Conservation (phyloP, 345 rosid species). For the Gynandropsis gynandra region DNA sequence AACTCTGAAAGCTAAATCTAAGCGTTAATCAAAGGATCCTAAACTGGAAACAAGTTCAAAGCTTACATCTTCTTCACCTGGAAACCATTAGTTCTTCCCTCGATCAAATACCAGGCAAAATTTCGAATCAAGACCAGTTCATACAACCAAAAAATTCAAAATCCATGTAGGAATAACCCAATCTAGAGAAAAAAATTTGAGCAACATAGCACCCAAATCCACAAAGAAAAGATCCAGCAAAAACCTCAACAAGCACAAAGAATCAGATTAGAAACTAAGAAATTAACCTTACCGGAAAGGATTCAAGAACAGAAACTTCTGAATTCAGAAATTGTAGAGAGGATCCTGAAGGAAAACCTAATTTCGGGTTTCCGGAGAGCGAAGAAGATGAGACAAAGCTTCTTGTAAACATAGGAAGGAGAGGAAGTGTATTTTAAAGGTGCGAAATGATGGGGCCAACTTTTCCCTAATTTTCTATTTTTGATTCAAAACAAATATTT, state of each 20-base stretch:
- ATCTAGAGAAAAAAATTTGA: too few species aligned
- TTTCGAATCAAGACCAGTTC: slow-evolving; percentile 7
- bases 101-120: background rate
- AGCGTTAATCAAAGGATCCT: slow-evolving; percentile 1
- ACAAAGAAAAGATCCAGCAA: background rate
- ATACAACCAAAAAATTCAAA: background rate
- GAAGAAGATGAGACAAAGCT: slow-evolving; percentile 25
- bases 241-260: background rate
- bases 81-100: background rate
- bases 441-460: too few species aligned
- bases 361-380: slow-evolving; percentile 22
- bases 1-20: background rate
- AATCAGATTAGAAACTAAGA: background rate
- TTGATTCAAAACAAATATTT: too few species aligned
- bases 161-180: background rate
- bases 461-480: too few species aligned
- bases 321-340: background rate
- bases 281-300: slow-evolving; percentile 10
- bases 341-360: slow-evolving; percentile 20
- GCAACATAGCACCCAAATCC: too few species aligned
- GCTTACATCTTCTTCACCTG: slow-evolving; percentile 2
- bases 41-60: background rate
- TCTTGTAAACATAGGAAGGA: background rate
- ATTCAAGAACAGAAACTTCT: background rate
- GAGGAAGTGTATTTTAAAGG: too few species aligned